Evolutionary conservation across 208 protist genomes (phyloP), one percentile per base, ranked within the genome.

Genomic region (Trypanosoma caninum): DNA sequence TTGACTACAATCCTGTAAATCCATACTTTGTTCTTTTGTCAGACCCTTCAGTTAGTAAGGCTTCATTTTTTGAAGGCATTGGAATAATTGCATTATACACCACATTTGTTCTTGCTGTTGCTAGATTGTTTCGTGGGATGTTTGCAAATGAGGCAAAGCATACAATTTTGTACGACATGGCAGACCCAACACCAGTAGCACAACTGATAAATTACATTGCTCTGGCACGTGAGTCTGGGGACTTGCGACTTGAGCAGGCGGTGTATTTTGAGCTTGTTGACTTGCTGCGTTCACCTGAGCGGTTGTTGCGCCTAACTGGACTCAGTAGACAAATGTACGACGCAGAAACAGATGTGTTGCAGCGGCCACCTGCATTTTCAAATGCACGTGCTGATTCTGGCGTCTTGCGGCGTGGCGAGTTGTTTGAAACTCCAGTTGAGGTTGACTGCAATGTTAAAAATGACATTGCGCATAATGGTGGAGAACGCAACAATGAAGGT

Each of bases 61-160:
- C 88, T 25, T 69, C 78, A 9, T 71, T 85, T n/a, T 65, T 94
- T 38, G 74, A 77, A 37, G 65, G 74, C 38, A 65, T 91, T 31
- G 78, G 84, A 46, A 83, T 92, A 31, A 69, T 94, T 23, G 85
- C 88, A 28, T 55, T 92, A 23, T 94, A 93, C 70, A 85, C 85
- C 31, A 94, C 88, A 11, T 87, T 94, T 57, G 83, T 94, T 10
- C 55, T 94, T 28, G 81, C 83, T n/a, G 41, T 94, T 0, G 82
- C 78, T 0, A 73, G 76, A 6, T 58, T 92, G 40, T 76, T 94
- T 50, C 75, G 85, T 13, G 76, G 68, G 0, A 63, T 84, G 34
- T 60, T 87, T 62, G 61, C 80, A n/a, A 76, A 75, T 47, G 74
- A 74, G 42, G 81, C 72, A 22, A 60, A 74, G 54, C 33, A 69